Conservation (phyloP, 2,329 filamentous ascomycete species). For the Cordyceps militaris region DNA sequence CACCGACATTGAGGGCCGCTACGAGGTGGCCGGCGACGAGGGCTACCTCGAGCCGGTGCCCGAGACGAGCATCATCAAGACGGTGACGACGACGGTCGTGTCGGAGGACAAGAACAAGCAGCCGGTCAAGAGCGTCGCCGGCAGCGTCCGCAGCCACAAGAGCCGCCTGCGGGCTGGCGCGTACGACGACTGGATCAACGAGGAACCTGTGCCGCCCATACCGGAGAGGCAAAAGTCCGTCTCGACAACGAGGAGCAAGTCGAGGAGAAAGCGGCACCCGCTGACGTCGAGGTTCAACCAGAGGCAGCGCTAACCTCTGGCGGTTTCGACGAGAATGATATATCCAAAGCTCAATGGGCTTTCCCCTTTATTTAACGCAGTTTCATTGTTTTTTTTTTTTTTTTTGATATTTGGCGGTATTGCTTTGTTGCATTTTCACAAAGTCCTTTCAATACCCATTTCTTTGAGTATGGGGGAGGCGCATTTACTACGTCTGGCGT, state of each 20-base stretch:
- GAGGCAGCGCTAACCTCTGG: neutral
- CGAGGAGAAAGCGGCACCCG: neutral
- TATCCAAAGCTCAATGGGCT: neutral
- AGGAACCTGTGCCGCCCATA: neutral
- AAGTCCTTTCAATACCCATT: neutral
- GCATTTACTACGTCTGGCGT: neutral
- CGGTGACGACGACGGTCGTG: conserved; percentile 6
- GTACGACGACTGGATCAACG: too few relatives aligned
- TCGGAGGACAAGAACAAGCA: neutral
- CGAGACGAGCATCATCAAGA: conserved; percentile 8
- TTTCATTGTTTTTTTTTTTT: neutral
- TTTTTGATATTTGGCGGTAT: neutral
- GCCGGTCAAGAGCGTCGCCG: neutral
- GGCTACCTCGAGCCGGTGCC: neutral
- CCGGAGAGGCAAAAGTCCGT: neutral
- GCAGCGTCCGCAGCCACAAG: neutral
- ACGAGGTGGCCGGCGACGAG: conserved; percentile 4
- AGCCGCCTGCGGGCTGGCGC: too few relatives aligned
- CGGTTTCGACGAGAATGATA: too few relatives aligned
- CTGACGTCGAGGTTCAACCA: conserved; percentile 6
- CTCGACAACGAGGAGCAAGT: neutral
- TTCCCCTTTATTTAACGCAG: neutral
- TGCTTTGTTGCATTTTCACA: neutral
- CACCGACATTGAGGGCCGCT: neutral
- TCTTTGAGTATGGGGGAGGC: neutral